A percentile compares a stretch with the other conserved stretches of the same genome.
Conservation (phyloP, 257 asterid genomes). For the Nyctanthes arbortristis region DNA sequence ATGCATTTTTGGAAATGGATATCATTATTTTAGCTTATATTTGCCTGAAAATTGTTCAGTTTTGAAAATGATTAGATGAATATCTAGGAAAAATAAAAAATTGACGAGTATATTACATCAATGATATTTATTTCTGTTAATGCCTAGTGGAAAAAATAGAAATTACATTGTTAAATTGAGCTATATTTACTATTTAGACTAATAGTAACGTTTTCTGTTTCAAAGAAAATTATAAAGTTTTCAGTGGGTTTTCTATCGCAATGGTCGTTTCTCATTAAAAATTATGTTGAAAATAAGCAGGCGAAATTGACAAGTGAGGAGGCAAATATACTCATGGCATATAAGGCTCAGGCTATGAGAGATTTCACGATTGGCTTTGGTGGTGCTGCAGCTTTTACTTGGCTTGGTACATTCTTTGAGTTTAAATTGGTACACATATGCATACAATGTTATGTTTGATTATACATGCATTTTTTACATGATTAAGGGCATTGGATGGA, state of each 20-base stretch:
- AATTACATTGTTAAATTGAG: background rate
- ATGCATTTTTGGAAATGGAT: background rate
- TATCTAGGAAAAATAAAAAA: background rate
- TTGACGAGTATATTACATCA: background rate
- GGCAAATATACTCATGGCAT: slow-evolving; percentile 38
- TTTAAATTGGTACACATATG: background rate
- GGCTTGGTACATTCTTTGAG: slow-evolving; percentile 50
- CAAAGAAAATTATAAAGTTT: too few relatives aligned
- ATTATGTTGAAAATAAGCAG: slow-evolving; percentile 32
- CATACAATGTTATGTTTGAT: background rate
- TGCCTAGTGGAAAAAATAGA: background rate
- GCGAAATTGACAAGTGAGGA: slow-evolving; percentile 49
- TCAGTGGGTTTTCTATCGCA: background rate
- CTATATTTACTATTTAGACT: slow-evolving; percentile 5
- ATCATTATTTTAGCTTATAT: background rate
- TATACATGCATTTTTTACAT: background rate
- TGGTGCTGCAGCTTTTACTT: slow-evolving; percentile 42
- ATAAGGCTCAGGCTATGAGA: slow-evolving; percentile 34
- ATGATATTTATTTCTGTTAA: background rate
- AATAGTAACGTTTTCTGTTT: background rate
- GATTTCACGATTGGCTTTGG: slow-evolving; percentile 36
- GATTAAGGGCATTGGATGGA: background rate
- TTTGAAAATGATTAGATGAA: background rate
- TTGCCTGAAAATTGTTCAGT: background rate
- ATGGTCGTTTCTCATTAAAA: background rate